Evolutionary conservation across 768 basidiomycete species (phyloP).

Genomic region (Steccherinum ochraceum): DNA sequence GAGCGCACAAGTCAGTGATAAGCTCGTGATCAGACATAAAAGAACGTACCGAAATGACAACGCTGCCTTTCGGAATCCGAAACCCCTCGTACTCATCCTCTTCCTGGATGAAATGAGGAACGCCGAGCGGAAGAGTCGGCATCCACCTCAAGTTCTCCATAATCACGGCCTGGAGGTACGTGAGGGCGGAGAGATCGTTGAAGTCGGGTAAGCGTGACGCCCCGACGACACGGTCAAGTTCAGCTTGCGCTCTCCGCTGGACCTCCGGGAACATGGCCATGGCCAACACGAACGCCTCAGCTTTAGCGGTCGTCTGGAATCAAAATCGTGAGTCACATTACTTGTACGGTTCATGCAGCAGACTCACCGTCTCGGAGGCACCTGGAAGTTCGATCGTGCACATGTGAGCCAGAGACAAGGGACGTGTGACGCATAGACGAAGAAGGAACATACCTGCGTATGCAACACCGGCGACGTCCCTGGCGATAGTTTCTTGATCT

Average conservation of each 20-base stretch:
- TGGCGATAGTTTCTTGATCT: background rate
- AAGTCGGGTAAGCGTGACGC: background rate
- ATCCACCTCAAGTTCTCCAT: conserved; percentile 4
- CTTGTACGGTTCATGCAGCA: too few relatives aligned
- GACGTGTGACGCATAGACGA: too few relatives aligned
- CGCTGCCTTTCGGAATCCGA: background rate
- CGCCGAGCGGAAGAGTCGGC: background rate
- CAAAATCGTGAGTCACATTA: too few relatives aligned
- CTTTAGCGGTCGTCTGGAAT: too few relatives aligned
- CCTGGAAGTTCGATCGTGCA: too few relatives aligned
- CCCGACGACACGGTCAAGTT: conserved; percentile 5
- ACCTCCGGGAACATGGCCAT: conserved; percentile 4
- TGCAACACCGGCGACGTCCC: background rate
- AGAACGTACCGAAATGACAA: background rate
- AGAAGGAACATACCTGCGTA: background rate
- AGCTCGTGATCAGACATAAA: too few relatives aligned
- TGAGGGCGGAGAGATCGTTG: conserved; percentile 1
- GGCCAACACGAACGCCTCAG: conserved; percentile 4
- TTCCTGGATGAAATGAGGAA: background rate
- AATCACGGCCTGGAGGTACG: conserved; percentile 4
- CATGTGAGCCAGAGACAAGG: too few relatives aligned
- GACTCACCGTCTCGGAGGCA: background rate
- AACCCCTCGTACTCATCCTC: background rate
- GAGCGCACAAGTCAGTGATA: too few relatives aligned
- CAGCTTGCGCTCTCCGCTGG: conserved; percentile 5